phyloP scores from a whole-genome alignment of 495 filamentous ascomycete genomes.

The Cenococcum geophilum region DNA sequence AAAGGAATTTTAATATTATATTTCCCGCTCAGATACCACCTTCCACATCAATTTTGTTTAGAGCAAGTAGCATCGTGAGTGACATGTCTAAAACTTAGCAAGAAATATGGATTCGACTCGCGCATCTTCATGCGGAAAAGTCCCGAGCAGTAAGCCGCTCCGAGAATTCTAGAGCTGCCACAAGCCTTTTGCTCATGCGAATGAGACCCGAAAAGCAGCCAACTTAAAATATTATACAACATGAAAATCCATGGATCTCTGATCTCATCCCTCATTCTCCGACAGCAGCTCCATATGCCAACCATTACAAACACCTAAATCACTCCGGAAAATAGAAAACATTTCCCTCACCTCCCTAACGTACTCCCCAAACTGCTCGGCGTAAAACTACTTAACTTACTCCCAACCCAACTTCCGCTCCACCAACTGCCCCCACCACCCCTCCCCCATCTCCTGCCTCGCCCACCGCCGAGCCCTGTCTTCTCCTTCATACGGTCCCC shows the following conservation, averaged over 20 bases:
- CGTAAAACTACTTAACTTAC: constrained; percentile 34
- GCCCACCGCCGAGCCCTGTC: constrained; percentile 17
- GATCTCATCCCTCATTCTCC: not conserved
- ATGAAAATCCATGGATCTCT: not conserved
- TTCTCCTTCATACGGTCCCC: constrained; percentile 20
- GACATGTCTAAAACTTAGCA: too few relatives aligned
- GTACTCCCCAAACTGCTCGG: constrained; percentile 37
- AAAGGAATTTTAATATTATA: too few relatives aligned
- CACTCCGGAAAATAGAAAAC: not conserved
- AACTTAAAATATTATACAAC: not conserved
- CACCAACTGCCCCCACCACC: constrained; percentile 25
- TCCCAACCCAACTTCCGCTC: constrained; percentile 34
- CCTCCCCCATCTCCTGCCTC: constrained; percentile 17
- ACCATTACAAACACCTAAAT: not conserved
- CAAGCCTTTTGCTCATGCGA: too few relatives aligned
- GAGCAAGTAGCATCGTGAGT: too few relatives aligned
- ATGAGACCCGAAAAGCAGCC: not conserved
- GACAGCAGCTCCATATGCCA: not conserved
- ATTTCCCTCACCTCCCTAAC: constrained; percentile 8
- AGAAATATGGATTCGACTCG: too few relatives aligned
- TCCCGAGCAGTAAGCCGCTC: too few relatives aligned
- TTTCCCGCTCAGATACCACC: too few relatives aligned
- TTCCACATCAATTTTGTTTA: too few relatives aligned
- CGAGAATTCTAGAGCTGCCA: too few relatives aligned
- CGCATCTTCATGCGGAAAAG: too few relatives aligned